phyloP scores from a whole-genome alignment of 805 yeast genomes.

The Pichia deserticola region DNA sequence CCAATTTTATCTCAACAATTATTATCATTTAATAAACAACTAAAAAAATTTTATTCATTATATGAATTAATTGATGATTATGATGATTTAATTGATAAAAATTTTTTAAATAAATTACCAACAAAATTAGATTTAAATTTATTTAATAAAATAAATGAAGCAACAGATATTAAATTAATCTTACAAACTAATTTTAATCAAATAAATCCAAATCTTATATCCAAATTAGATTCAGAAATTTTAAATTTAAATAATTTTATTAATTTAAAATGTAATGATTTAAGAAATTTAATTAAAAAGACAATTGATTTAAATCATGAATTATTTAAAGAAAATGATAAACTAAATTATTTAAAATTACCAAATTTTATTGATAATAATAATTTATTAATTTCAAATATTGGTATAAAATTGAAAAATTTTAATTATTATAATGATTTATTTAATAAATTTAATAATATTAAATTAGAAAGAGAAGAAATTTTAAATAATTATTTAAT shows the following conservation, averaged over 20 bases:
- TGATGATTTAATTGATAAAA: conserved; percentile 1
- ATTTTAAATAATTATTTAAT: conserved; percentile 29
- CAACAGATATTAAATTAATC: conserved; percentile 21
- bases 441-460: conserved; percentile 19
- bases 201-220: conserved; percentile 19
- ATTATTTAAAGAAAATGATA: conserved; percentile 6
- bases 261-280: neutral
- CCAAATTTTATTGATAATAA: conserved; percentile 10
- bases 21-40: conserved; percentile 15
- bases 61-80: conserved; percentile 19
- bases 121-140: conserved; percentile 17
- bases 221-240: conserved; percentile 25
- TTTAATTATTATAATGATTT: conserved; percentile 13
- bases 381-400: conserved; percentile 12
- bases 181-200: conserved; percentile 23
- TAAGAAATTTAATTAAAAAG: conserved; percentile 1
- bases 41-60: conserved; percentile 19
- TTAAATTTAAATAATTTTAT: conserved; percentile 17
- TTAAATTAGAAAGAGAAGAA: conserved; percentile 31
- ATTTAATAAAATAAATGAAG: conserved; percentile 13
- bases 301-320: conserved; percentile 2
- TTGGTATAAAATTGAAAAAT: conserved; percentile 18
- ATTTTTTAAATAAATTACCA: conserved; percentile 21
- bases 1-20: conserved; percentile 23
- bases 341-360: conserved; percentile 1